Conservation (phyloP, 176 grass and related monocot species). For the Zea luxurians region DNA sequence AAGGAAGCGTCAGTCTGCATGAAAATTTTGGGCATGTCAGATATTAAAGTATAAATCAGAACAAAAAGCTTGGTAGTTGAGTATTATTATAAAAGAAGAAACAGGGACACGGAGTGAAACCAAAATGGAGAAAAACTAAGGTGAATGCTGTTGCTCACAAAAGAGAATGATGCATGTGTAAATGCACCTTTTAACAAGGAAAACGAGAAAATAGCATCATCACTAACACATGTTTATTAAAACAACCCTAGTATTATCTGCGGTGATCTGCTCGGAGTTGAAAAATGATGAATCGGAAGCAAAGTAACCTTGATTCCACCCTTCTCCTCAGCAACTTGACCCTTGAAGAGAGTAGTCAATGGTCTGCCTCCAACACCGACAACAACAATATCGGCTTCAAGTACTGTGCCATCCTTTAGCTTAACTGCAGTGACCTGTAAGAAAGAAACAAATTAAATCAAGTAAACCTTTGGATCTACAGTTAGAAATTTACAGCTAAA, state of each 20-base stretch:
- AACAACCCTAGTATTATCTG: constrained; percentile 5
- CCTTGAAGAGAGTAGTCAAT: constrained; percentile 79
- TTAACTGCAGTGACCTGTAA: constrained; percentile 79
- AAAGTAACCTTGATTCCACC: constrained; percentile 93
- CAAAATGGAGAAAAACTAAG: not conserved
- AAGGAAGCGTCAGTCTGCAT: constrained; percentile 79
- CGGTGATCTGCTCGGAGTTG: not conserved
- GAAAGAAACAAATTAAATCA: constrained; percentile 34
- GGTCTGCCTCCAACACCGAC: constrained; percentile 90
- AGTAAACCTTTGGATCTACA: not conserved
- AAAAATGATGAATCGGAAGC: constrained; percentile 5
- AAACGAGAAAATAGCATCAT: constrained; percentile 13
- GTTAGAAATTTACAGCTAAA: constrained; percentile 9
- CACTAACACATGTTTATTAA: constrained; percentile 8
- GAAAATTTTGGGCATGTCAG: constrained; percentile 9
- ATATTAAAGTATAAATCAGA: constrained; percentile 4
- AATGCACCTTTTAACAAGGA: not conserved
- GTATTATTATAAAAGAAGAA: not conserved
- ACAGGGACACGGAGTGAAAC: constrained; percentile 7
- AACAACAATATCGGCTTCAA: constrained; percentile 84
- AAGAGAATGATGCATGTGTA: not conserved
- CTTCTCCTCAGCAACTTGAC: constrained; percentile 85
- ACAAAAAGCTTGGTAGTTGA: not conserved
- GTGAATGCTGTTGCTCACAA: not conserved
- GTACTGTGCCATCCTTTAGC: constrained; percentile 76